These are phyloP conservation scores for Capronia epimyces DNA, from an alignment of 2,329 filamentous ascomycete genomes.

Conservation along the genomic window DNA sequence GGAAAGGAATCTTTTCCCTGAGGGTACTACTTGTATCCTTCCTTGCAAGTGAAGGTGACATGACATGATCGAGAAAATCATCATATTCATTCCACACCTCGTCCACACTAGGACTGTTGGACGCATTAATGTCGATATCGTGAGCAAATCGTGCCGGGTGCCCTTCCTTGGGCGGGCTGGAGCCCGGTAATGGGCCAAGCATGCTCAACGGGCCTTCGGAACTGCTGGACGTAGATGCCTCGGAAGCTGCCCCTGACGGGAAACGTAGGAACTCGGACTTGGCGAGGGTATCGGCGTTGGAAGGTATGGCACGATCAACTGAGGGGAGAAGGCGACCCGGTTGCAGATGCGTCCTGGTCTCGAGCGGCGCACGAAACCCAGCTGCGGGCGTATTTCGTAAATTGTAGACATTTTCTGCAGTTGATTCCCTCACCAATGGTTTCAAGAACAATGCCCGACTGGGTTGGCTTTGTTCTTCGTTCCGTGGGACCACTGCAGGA, in stretches of 20 bases:
- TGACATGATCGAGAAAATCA: slow-evolving; percentile 71
- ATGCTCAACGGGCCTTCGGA: slow-evolving; percentile 57
- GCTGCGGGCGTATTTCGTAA: slow-evolving; percentile 13
- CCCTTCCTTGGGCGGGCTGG: background rate
- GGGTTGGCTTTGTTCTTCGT: slow-evolving; percentile 57
- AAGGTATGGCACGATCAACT: slow-evolving; percentile 33
- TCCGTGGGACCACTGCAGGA: slow-evolving; percentile 68
- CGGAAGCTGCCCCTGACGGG: slow-evolving; percentile 65
- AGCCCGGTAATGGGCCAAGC: slow-evolving; percentile 20
- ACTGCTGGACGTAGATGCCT: slow-evolving; percentile 59
- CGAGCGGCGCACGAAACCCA: slow-evolving; percentile 13
- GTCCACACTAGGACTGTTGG: slow-evolving; percentile 44
- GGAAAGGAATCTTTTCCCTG: slow-evolving; percentile 55
- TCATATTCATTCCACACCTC: slow-evolving; percentile 95
- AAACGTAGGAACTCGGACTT: slow-evolving; percentile 66
- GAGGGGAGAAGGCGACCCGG: slow-evolving; percentile 30
- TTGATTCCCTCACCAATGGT: slow-evolving; percentile 58
- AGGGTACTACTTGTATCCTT: slow-evolving; percentile 40
- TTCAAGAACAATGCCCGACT: slow-evolving; percentile 79
- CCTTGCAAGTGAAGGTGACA: slow-evolving; percentile 40
- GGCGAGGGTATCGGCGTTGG: slow-evolving; percentile 32
- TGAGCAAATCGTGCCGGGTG: background rate
- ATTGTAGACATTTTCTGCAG: slow-evolving; percentile 32
- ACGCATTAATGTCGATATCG: background rate
- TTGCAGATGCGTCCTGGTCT: slow-evolving; percentile 27